Base-by-base conservation (phyloP, 441 rosid genomes). In the Geranium incanum region DNA sequence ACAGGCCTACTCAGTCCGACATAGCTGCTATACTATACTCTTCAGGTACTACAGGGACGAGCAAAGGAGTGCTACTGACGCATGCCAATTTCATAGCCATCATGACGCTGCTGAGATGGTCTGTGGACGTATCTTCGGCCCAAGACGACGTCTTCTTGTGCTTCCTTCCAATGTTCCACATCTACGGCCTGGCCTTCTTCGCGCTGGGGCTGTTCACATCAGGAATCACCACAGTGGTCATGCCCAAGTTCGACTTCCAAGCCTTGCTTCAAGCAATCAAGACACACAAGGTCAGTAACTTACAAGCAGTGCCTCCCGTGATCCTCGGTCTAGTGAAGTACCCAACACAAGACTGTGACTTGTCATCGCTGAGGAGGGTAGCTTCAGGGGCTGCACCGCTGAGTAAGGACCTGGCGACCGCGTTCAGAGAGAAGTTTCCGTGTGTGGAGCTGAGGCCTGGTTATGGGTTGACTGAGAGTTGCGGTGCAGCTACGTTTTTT, bases 381-480 rank as follows among this genome's bases (percentile, higher is more conserved):
- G 84, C 88, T 0, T 82, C 87, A 0, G 91, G 94, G 39, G 91
- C 94, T 33, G 94, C 91, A 0, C 88, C 88, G 0, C 68, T 89
- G 81, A 86, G 91, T 78, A 86, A 83, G 74, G 88, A 85, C 70
- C 63, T 87, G 60, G 59, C 60, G 12, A 78, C 70, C n/a, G 85
- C 66, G 71, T 89, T 87, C 66, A 76, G 81, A 71, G 57, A 70
- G 57, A 78, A 71, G 77, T 89, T 84, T 71, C 94, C 94, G 0
- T 84, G 86, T 91, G 82, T 86, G 70, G 85, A 86, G 82, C 77
- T 86, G 6, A 70, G 90, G 75, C 91, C 80, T 59, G 94, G 94
- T 3, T 86, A 86, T n/a, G 90, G 94, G 57, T 73, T 89, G 36
- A 89, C 91, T 0, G 94, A 87, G 75, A 86, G 76, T 72, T 78